These are phyloP conservation scores for Paramecium biaurelia DNA, from an alignment of 73 alveolate species.

Conservation along the genomic window DNA sequence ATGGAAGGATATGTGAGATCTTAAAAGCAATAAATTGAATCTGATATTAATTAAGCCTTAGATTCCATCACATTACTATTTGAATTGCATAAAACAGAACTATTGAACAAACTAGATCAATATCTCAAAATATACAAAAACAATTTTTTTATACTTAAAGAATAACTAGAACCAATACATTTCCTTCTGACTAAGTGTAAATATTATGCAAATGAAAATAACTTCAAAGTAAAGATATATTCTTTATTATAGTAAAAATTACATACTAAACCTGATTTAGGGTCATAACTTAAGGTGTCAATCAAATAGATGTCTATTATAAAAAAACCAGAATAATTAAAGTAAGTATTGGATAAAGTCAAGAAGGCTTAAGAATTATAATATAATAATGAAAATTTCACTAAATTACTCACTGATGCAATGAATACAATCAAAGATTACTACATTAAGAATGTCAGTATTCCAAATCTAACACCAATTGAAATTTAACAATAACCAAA, in stretches of 20 bases:
- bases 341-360: background rate
- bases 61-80: background rate
- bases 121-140: background rate
- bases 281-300: background rate
- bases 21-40: background rate
- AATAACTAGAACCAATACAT: slow-evolving; percentile 11
- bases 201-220: slow-evolving; percentile 23
- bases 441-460: background rate
- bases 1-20: slow-evolving; percentile 6
- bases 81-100: background rate
- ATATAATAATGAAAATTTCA: background rate
- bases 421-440: background rate
- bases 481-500: background rate
- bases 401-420: background rate
- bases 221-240: background rate
- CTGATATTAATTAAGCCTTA: background rate
- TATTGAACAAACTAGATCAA: background rate
- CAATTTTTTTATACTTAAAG: background rate
- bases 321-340: slow-evolving; percentile 17
- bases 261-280: slow-evolving; percentile 24
- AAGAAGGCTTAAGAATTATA: background rate
- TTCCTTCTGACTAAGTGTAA: slow-evolving; percentile 1
- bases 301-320: background rate
- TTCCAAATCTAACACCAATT: background rate
- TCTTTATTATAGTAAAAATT: background rate